A percentile compares a stretch with the other conserved stretches of the same genome.
These are phyloP conservation scores for Tremella fuciformis DNA, from an alignment of 768 basidiomycete genomes.

Conservation along the genomic window DNA sequence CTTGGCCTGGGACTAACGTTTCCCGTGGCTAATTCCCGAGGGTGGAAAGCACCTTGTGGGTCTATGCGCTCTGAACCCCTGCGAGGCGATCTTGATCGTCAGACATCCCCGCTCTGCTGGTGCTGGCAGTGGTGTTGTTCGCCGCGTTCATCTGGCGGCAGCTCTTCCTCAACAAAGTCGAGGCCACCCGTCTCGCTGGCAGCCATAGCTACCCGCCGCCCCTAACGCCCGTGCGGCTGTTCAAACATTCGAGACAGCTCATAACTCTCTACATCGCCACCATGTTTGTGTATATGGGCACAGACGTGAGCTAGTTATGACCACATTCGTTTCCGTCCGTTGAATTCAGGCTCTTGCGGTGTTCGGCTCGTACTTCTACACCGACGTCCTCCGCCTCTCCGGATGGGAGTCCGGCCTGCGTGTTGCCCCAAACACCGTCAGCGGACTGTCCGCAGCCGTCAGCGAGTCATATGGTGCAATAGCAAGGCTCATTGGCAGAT, in stretches of 20 bases:
- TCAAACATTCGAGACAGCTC: constrained; percentile 7
- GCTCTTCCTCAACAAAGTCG: neutral
- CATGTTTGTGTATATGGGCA: constrained; percentile 7
- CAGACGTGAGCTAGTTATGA: constrained; percentile 7
- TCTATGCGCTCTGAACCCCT: neutral
- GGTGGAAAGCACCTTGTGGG: constrained; percentile 15
- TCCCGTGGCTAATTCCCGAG: constrained; percentile 1
- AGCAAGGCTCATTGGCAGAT: constrained; percentile 3
- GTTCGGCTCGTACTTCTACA: constrained; percentile 11
- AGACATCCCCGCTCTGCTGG: constrained; percentile 8
- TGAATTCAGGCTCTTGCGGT: constrained; percentile 9
- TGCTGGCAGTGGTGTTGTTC: neutral
- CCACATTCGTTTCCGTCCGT: neutral
- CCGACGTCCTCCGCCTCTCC: constrained; percentile 6
- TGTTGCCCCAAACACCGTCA: constrained; percentile 8
- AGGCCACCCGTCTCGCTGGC: neutral
- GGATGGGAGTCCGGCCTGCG: constrained; percentile 9
- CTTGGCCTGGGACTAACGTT: constrained; percentile 9
- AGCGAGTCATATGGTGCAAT: neutral
- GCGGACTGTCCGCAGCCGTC: constrained; percentile 11
- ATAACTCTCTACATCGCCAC: constrained; percentile 9
- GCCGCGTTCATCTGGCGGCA: neutral
- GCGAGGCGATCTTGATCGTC: neutral
- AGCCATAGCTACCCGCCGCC: constrained; percentile 5
- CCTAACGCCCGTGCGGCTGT: constrained; percentile 10